Conservation (phyloP, 768 basidiomycete genomes). For the Russula compacta region DNA sequence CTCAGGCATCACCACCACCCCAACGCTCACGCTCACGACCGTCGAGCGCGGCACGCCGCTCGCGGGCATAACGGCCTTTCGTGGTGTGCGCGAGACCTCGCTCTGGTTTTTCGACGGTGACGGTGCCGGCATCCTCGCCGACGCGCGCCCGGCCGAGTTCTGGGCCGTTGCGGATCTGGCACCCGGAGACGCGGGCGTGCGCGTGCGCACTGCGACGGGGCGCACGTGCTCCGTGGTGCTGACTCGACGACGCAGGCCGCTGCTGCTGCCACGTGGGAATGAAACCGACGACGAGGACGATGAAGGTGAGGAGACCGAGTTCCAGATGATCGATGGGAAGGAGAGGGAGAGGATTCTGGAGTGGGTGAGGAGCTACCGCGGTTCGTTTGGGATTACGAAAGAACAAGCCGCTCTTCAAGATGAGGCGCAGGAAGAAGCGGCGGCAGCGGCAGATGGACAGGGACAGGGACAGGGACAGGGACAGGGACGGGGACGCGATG, state of each 20-base stretch:
- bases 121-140: slow-evolving; percentile 55
- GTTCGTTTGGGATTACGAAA: slow-evolving; percentile 41
- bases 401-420: background rate
- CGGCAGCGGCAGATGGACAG: background rate
- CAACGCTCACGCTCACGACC: background rate
- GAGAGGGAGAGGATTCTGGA: slow-evolving; percentile 56
- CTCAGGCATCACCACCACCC: background rate
- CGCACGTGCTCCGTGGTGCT: slow-evolving; percentile 58
- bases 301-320: slow-evolving; percentile 51
- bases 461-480: background rate
- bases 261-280: slow-evolving; percentile 23
- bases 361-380: slow-evolving; percentile 54
- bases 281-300: slow-evolving; percentile 36
- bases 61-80: slow-evolving; percentile 60
- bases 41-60: slow-evolving; percentile 28
- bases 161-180: slow-evolving; percentile 58
- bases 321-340: slow-evolving; percentile 61
- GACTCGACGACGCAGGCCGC: slow-evolving; percentile 27
- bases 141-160: slow-evolving; percentile 70
- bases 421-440: background rate
- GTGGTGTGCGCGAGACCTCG: slow-evolving; percentile 60
- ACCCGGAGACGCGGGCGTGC: slow-evolving; percentile 32
- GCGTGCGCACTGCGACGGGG: slow-evolving; percentile 54
- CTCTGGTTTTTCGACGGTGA: slow-evolving; percentile 53
- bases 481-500: background rate